Evolutionary conservation across 1,284 basidiomycete genomes (phyloP), one percentile per base, ranked within the genome.

Genomic region (Dichomitus squalens): DNA sequence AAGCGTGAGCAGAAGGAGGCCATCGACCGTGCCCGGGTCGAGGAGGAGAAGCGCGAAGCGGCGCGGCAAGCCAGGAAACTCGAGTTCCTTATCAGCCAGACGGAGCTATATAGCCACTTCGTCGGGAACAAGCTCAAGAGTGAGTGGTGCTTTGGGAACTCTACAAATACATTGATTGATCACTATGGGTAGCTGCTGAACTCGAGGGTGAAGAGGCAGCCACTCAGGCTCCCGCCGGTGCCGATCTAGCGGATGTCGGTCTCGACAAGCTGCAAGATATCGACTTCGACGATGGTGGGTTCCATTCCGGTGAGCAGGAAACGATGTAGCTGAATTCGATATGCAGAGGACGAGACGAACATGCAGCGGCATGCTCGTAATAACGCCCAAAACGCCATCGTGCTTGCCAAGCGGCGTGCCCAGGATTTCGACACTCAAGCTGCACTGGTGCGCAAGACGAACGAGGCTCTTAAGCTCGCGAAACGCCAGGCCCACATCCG

Each of bases 11-110:
- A 98, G 72, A 96, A 95, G 71, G 95, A 96, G 72, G 93, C 93
- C 5, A 82, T 89, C 62, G 95, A 97, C 66, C 85, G 92, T 50
- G 86, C 95, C 38, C 95, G 92, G 74, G 79, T 95, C 40, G 97
- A 99, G 73, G 97, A 99, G 74, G 97, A 99, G 77, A 93, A 91
- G 72, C 86, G 97, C 49, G 97, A 99, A 76, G 91, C 93, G 27
- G 93, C 96, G 58, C 83, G 97, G 50, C 95, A 98, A 75, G 93
- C 96, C 3, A 86, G 97, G 65, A 99, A 99, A 76, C 86, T 99
- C 56, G 98, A 99, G 77, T 99, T 99, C 80, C 80, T 99, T 73
- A 96, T 99, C 75, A 98, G 95, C 59, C 97, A 99, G 76, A 99
- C 97, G 11, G 97, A 99, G 74, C 84, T 99, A 11, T 99, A 99